Evolutionary conservation across 2,329 filamentous ascomycete genomes (phyloP).

Genomic region (Monosporascus sp.): DNA sequence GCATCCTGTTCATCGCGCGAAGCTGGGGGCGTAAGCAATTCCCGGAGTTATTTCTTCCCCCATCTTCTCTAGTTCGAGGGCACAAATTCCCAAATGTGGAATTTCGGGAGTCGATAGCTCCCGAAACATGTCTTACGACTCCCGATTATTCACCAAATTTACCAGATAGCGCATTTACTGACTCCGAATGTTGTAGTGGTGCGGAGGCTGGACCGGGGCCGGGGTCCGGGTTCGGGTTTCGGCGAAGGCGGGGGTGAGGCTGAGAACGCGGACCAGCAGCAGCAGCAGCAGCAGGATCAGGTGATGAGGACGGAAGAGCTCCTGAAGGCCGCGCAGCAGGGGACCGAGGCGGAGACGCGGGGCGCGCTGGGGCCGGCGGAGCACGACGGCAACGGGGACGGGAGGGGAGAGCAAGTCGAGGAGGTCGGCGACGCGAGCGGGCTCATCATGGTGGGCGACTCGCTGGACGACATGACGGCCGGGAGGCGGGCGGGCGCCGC

Average conservation of each 20-base stretch:
- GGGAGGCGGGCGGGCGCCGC: constrained; percentile 78
- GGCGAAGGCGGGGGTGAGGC: not conserved
- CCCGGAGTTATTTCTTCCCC: too few relatives aligned
- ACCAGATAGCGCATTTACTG: too few relatives aligned
- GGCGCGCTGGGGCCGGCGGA: constrained; percentile 13
- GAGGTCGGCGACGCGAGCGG: constrained; percentile 44
- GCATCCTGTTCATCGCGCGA: constrained; percentile 78
- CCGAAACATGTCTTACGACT: too few relatives aligned
- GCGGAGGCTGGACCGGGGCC: constrained; percentile 1
- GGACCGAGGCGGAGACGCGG: constrained; percentile 8
- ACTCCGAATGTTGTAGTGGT: too few relatives aligned
- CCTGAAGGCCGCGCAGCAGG: constrained; percentile 11
- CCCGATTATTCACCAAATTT: too few relatives aligned
- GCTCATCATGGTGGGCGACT: constrained; percentile 68
- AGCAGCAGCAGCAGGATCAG: constrained; percentile 3
- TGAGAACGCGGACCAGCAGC: not conserved
- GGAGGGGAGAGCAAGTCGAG: constrained; percentile 27
- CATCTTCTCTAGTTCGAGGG: too few relatives aligned
- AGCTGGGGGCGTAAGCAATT: constrained; percentile 71
- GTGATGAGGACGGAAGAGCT: constrained; percentile 12
- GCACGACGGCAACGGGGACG: constrained; percentile 10
- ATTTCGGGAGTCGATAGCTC: too few relatives aligned
- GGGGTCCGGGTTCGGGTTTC: too few relatives aligned
- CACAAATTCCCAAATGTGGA: too few relatives aligned
- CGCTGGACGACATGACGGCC: constrained; percentile 88